Evolutionary conservation across 2,329 filamentous ascomycete species (phyloP).

Genomic region (Fusarium mundagurra): DNA sequence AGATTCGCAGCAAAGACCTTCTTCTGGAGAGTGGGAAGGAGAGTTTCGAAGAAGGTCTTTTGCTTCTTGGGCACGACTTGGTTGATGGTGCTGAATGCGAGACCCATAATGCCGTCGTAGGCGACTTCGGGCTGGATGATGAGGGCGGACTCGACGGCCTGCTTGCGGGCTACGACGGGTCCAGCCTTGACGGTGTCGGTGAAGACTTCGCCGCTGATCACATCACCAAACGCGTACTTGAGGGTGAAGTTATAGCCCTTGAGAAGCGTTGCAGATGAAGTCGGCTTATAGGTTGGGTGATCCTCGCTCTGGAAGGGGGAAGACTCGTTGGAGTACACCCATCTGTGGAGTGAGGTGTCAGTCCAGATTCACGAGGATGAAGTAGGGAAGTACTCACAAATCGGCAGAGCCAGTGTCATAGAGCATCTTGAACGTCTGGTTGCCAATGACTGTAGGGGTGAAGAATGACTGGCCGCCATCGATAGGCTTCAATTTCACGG

Average conservation of each 20-base stretch:
- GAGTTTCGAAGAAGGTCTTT: neutral
- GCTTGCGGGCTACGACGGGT: neutral
- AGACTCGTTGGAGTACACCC: neutral
- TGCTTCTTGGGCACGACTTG: neutral
- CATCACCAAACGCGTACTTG: neutral
- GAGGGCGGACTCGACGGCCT: neutral
- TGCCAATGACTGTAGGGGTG: neutral
- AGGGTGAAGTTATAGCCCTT: neutral
- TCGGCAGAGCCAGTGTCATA: neutral
- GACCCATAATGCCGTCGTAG: neutral
- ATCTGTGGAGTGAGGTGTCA: rapidly evolving
- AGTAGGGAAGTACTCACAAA: neutral
- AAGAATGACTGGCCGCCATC: neutral
- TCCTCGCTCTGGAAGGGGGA: neutral
- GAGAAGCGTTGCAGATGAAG: neutral
- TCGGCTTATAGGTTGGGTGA: neutral
- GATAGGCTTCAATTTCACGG: neutral
- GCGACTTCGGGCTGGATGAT: rapidly evolving
- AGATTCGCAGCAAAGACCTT: constrained; percentile 3
- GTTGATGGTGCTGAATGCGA: neutral
- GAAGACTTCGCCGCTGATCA: neutral
- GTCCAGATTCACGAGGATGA: rapidly evolving
- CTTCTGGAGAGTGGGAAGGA: neutral
- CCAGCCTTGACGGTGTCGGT: neutral
- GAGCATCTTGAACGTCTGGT: neutral